phyloP scores from a whole-genome alignment of 352 stramenopile species.

The Globisporangium nodosum region DNA sequence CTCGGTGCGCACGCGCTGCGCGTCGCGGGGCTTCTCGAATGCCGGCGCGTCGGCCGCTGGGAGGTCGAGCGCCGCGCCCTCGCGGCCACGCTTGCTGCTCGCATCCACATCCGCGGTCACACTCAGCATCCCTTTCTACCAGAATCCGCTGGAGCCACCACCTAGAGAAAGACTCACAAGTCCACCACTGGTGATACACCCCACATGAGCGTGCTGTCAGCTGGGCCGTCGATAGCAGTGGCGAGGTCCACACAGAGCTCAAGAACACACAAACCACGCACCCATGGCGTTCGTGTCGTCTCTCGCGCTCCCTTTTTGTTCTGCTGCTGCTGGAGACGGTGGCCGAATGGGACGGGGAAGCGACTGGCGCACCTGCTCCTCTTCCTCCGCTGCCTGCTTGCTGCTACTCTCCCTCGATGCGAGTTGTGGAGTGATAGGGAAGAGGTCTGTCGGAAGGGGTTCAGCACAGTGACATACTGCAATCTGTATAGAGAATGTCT shows the following conservation, averaged over 20 bases:
- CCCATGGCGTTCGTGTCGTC: no score
- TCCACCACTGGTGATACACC: neutral
- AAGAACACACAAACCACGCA: no score
- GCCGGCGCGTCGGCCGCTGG: slow-evolving; percentile 8
- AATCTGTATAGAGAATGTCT: neutral
- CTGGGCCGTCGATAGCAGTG: no score
- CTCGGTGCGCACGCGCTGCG: slow-evolving; percentile 36
- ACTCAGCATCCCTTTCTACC: neutral
- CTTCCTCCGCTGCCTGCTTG: no score
- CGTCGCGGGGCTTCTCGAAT: slow-evolving; percentile 35
- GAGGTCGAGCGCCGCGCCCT: slow-evolving; percentile 8
- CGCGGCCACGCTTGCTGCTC: slow-evolving; percentile 30
- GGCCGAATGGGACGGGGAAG: no score
- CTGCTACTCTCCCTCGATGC: no score
- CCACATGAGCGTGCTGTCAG: no score
- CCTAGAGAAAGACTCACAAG: neutral
- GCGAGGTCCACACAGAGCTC: no score
- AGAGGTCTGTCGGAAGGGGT: no score
- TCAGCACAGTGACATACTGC: neutral
- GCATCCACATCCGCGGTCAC: neutral
- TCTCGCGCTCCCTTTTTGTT: no score
- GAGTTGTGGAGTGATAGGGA: neutral
- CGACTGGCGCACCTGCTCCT: no score
- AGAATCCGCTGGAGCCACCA: neutral
- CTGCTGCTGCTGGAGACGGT: no score